Evolutionary conservation across 2,329 filamentous ascomycete genomes (phyloP), one percentile per base, ranked within the genome.

Genomic region (Aspergillus pseudoterreus): DNA sequence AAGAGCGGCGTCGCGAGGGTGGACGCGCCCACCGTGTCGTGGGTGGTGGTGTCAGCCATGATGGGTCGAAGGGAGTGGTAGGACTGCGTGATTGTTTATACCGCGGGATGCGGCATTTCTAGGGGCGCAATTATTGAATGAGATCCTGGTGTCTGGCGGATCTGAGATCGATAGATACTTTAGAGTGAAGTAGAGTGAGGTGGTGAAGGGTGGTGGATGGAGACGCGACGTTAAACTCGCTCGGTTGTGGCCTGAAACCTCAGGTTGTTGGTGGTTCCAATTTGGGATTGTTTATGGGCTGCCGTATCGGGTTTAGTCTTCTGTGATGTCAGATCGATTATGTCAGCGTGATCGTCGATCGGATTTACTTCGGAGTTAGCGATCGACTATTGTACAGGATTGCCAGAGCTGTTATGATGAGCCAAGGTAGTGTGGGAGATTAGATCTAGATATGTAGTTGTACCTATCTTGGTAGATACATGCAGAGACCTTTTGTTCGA

Each of bases 11-110:
- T 72, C 11, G 62, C 65, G 17, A 74, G 55, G 9, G 70, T 70
- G 5, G 71, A 74, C 39, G 70, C 63, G 39, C 71, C 71, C 50
- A 74, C 65, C 6, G 70, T 73, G 49, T 75, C 72, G 57, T 75
- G 72, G 45, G 71, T 67, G 47, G 69, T 66, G 44, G 70, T 63
- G 57, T 69, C 63, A 38, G 66, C 65, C 71, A 74, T 74, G 54
- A 45, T 64, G 55, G 53, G 46, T 57, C 57, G 17, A 38, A 24
- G 49, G 12, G 46, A 44, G 50, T 46, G 50, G 45, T 55, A 45
- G 24, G 35, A 17, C n/a, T 11, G 35, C 35, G 35, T 38, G 22
- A 12, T 44, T 19, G 5, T 44, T 44, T 30, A 44, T 19, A 44
- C 46, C 15, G 22, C 30, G 4, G 47, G n/a, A 14, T 32, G 33